Evolutionary conservation across 768 basidiomycete species (phyloP).

Genomic region (Trametes maxima): DNA sequence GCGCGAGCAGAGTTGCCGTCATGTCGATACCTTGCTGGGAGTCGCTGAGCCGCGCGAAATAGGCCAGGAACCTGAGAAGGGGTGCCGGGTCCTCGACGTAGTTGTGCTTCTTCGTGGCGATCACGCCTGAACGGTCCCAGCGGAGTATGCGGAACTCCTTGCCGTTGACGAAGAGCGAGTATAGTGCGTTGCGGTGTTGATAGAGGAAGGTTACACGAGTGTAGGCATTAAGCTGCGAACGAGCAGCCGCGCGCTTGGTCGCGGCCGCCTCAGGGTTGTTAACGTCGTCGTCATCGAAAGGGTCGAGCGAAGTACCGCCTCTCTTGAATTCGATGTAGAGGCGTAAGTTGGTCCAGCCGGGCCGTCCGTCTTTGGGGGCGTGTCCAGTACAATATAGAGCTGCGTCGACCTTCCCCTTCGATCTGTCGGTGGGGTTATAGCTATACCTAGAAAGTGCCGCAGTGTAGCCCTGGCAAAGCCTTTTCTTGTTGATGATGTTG

Average conservation of each 20-base stretch:
- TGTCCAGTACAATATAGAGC: background rate
- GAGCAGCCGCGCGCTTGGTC: background rate
- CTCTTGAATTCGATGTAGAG: background rate
- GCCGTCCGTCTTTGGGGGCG: background rate
- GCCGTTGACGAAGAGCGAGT: slow-evolving; percentile 4
- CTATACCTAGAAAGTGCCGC: background rate
- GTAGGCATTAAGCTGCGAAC: background rate
- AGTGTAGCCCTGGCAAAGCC: background rate
- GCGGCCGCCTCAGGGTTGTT: background rate
- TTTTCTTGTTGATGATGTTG: background rate
- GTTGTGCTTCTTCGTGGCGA: background rate
- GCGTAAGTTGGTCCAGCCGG: background rate
- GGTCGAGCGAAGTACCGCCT: background rate
- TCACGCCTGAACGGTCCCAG: background rate
- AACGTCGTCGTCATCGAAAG: background rate
- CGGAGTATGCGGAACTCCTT: background rate
- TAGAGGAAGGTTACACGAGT: background rate
- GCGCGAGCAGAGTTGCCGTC: background rate
- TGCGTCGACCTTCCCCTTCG: background rate
- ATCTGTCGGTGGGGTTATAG: background rate
- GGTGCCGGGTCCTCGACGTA: background rate
- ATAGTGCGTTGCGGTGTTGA: slow-evolving; percentile 3
- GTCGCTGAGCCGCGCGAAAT: background rate
- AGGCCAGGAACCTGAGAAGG: background rate
- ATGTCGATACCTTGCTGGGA: background rate